Evolutionary conservation across 257 asterid genomes (phyloP), one percentile per base, ranked within the genome.

Genomic region (Salvia hispanica): DNA sequence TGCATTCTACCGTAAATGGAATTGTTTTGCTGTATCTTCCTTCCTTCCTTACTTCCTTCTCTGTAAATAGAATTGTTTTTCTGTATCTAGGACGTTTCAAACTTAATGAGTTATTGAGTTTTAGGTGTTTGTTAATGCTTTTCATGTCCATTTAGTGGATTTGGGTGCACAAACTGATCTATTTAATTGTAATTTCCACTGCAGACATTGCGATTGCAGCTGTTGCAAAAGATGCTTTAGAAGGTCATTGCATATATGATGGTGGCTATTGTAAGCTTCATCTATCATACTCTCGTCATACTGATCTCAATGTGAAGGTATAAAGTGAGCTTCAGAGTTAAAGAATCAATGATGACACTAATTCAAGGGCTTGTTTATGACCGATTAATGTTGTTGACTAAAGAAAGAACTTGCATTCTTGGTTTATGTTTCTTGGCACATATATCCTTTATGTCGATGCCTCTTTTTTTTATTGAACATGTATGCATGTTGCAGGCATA

Each of bases 221-320:
- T 70, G 79, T 79, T 52, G 97, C 96, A 40, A 88, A 88, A 82
- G 84, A 82, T 10, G 85, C 96, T 34, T 79, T 90, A 68, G 95
- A 88, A 80, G 97, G 97, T 56, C 95, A 90, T 77, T 88, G 96
- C 92, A 90, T 90, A 63, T 88, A 88, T 88, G 97, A 90, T 66
- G 97, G 95, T 77, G 97, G 97, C 95, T 90, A 88, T 80, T 90
- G 97, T 90, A 90, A 88, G 95, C 92, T 88, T 88, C 97, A 90
- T 84, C 86, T 88, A 84, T 84, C 96, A 83, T 88, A 78, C 90
- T 90, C 97, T 88, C 92, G 90, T 86, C 96, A 90, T 85, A 84
- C 96, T 84, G 97, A 90, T 88, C 96, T 90, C 92, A 88, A 77
- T 81, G 82, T 88, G 46, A 88, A 90, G 95, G 97, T 86, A 90